Evolutionary conservation across 169 alveolate genomes (phyloP), one percentile per base, ranked within the genome.

Genomic region (Plasmodium gonderi): DNA sequence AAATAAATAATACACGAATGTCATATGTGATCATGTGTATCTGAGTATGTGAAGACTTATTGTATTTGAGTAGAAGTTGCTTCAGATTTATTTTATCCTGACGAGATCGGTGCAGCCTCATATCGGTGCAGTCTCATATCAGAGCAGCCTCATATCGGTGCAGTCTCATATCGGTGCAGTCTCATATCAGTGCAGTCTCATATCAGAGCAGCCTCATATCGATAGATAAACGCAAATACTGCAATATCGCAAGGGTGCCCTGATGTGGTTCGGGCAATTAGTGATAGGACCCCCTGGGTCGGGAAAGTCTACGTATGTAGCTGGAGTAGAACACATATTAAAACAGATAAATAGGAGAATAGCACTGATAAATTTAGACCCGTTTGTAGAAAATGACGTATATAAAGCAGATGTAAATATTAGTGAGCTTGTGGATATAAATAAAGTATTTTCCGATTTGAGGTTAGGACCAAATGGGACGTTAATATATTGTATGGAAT

Each of bases 391-490:
- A 47, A 97, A 98, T 36, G 97, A 98, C 78, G 99, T 98, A 36
- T 97, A 96, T 51, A 72, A 95, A 42, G 97, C 98, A 17, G 97
- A 93, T 91, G 92, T 98, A 29, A 98, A 98, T 90, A 96, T 98
- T 2, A 83, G 98, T 36, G 99, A 98, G 14, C 94, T 98, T 67
- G 96, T 98, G 8, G 97, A 95, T 64, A 92, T 97, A 31, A 95
- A 92, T 17, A 98, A 96, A 31, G 99, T 98, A 17, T 97, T 98
- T 97, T 79, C 95, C 36, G 97, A 95, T 67, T 51, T 94, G 44
- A 95, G 94, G 45, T 97, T 98, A 40, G 99, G 99, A 0, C 99
- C 99, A 0, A 98, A 98, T 92, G 99, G 99, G 2, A 97, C 98
- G 5, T 81, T 98, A 91, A 76, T 98, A 14, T 98, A 97, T 93